phyloP scores from a whole-genome alignment of 2,329 filamentous ascomycete species.

The Gliomastix tumulicola region DNA sequence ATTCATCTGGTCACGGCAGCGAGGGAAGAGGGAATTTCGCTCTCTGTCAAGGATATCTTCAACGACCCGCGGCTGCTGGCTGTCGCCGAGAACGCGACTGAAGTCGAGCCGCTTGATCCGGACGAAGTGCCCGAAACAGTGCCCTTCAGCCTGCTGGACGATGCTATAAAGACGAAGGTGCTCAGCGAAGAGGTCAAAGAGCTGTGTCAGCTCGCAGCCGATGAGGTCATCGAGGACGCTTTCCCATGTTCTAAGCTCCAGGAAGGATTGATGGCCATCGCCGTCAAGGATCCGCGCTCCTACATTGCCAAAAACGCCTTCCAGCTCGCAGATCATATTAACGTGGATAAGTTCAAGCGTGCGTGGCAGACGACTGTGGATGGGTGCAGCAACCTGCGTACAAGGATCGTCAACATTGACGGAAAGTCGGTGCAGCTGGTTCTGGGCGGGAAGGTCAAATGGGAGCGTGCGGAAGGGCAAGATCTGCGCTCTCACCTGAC shows the following conservation, averaged over 20 bases:
- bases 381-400: slow-evolving; percentile 8
- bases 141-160: background rate
- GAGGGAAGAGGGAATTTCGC: background rate
- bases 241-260: slow-evolving; percentile 43
- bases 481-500: no score
- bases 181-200: background rate
- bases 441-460: no score
- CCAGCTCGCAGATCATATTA: slow-evolving; percentile 3
- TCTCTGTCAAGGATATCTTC: slow-evolving; percentile 5
- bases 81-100: background rate
- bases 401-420: slow-evolving; percentile 9
- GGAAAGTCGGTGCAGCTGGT: no score
- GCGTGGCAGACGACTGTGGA: slow-evolving; percentile 9
- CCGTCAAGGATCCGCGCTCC: slow-evolving; percentile 20
- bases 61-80: slow-evolving; percentile 2
- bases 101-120: background rate
- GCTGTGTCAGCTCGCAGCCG: background rate
- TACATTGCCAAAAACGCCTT: slow-evolving; percentile 10
- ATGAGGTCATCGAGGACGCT: slow-evolving; percentile 29
- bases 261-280: slow-evolving; percentile 39
- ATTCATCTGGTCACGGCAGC: slow-evolving; percentile 5
- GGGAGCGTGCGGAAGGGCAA: no score
- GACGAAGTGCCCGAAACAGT: slow-evolving; percentile 7
- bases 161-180: slow-evolving; percentile 8
- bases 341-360: slow-evolving; percentile 6